Evolutionary conservation across 495 filamentous ascomycete genomes (phyloP), one percentile per base, ranked within the genome.

Genomic region (Hypomontagnella submonticulosa): DNA sequence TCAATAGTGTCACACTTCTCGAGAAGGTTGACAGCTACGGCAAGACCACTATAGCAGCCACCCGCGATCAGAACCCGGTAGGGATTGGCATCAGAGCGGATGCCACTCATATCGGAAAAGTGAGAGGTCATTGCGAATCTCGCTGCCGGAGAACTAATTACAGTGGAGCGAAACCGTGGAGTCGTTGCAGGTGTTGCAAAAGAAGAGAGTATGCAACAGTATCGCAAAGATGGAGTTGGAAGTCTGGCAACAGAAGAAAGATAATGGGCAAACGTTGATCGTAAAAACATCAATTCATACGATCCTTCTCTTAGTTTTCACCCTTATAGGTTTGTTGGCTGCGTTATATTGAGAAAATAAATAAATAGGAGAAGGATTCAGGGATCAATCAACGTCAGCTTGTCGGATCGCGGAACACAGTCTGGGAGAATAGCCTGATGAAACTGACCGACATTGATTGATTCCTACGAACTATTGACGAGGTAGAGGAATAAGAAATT

Each of bases 31-130:
- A 90, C 66, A 5, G 84, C 82, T 0, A 83, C 80, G 1, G 85
- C 80, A 13, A 92, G 79, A 20, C 89, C 89, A 4, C 79, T 84
- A 57, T 91, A 92, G 16, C 85, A 85, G 47, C 87, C 88, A 18
- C 89, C 89, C 19, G 86, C 80, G 33, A 92, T 70, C 8, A 87
- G 71, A 6, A 87, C 73, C 27, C 60, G 76, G 70, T 77, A 77
- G 44, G 70, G 74, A 49, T 63, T 63, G 40, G 63, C 42, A 13
- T 47, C 37, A 23, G 67, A 60, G 38, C 57, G 53, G 34, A 8
- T 52, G 34, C 41, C 30, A 48, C 44, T 57, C 49, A 62, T 15
- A 10, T 30, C 51, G 20, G 66, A 13, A 41, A 59, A 43, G 18
- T 48, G 47, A 8, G 67, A 61, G 10, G 38, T 13, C 60, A 69